Conservation (phyloP, 2,329 filamentous ascomycete genomes). For the Ceratocystis destructans region DNA sequence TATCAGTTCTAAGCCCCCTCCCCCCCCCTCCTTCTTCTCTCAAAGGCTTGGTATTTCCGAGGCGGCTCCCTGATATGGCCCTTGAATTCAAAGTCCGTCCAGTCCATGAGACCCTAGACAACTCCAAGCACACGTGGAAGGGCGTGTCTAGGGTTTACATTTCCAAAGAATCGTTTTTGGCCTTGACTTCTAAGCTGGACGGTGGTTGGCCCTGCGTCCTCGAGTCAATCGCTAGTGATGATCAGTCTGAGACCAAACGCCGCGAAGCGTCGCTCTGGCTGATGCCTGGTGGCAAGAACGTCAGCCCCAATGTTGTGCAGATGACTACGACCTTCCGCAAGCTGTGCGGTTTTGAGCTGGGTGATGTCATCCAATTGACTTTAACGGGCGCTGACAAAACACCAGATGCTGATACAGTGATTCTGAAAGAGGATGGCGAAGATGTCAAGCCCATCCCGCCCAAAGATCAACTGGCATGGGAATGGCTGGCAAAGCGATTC, state of each 20-base stretch:
- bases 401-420: conserved; percentile 42
- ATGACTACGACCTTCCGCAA: conserved; percentile 62
- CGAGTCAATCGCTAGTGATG: conserved; percentile 25
- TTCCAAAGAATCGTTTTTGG: conserved; percentile 34
- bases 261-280: conserved; percentile 39
- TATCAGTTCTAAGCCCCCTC: neutral
- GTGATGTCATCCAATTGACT: conserved; percentile 48
- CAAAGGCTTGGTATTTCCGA: neutral
- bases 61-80: conserved; percentile 22
- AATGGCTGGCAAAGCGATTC: conserved; percentile 26
- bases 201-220: conserved; percentile 32
- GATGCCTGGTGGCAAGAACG: conserved; percentile 39
- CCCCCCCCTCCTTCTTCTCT: neutral
- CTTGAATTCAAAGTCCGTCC: conserved; percentile 32
- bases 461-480: conserved; percentile 27
- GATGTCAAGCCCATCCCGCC: conserved; percentile 22
- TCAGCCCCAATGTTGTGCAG: conserved; percentile 55
- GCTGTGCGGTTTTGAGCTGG: conserved; percentile 56
- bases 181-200: conserved; percentile 32
- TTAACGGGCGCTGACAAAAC: conserved; percentile 38
- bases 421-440: conserved; percentile 43
- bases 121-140: conserved; percentile 27
- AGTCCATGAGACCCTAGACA: conserved; percentile 31
- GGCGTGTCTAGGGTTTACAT: conserved; percentile 37
- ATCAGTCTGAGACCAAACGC: conserved; percentile 21